Evolutionary conservation across 1,284 basidiomycete species (phyloP).

Genomic region (Moesziomyces parantarcticus): DNA sequence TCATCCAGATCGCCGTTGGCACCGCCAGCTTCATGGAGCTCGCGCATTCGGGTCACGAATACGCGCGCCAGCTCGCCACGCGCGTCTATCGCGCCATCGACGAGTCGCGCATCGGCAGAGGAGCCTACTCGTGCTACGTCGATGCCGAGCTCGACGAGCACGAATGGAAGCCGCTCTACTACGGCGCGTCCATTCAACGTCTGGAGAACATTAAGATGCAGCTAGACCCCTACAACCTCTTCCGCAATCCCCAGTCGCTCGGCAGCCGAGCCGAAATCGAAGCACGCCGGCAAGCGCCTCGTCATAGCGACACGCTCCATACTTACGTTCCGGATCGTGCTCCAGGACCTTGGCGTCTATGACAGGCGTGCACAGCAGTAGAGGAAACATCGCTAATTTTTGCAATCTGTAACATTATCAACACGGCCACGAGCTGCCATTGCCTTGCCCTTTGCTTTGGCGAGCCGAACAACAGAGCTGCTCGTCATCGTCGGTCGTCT

Average conservation of each 20-base stretch:
- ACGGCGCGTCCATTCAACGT: slow-evolving; percentile 37
- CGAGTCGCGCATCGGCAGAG: slow-evolving; percentile 19
- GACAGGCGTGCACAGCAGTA: not conserved
- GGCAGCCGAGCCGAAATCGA: slow-evolving; percentile 31
- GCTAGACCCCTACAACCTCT: slow-evolving; percentile 51
- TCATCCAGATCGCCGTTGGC: slow-evolving; percentile 56
- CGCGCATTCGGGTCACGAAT: slow-evolving; percentile 22
- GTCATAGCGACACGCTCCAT: not conserved
- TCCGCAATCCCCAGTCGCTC: slow-evolving; percentile 51
- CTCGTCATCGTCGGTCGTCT: slow-evolving; percentile 18
- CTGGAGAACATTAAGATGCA: slow-evolving; percentile 49
- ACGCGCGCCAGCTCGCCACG: slow-evolving; percentile 35
- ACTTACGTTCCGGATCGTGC: not conserved
- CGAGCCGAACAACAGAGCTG: not conserved
- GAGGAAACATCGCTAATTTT: too few species aligned
- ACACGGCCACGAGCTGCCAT: too few species aligned
- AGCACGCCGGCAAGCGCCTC: slow-evolving; percentile 12
- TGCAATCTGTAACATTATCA: not conserved
- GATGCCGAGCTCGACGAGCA: slow-evolving; percentile 45
- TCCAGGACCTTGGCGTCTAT: not conserved
- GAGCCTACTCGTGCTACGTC: slow-evolving; percentile 56
- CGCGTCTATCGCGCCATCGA: slow-evolving; percentile 32
- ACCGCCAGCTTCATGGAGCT: slow-evolving; percentile 25
- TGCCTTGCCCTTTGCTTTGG: too few species aligned
- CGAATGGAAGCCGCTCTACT: slow-evolving; percentile 54